Percentiles rank a stretch among this genome's conserved stretches.
Evolutionary conservation across 345 rosid species (phyloP).

Genomic region (Adansonia digitata): DNA sequence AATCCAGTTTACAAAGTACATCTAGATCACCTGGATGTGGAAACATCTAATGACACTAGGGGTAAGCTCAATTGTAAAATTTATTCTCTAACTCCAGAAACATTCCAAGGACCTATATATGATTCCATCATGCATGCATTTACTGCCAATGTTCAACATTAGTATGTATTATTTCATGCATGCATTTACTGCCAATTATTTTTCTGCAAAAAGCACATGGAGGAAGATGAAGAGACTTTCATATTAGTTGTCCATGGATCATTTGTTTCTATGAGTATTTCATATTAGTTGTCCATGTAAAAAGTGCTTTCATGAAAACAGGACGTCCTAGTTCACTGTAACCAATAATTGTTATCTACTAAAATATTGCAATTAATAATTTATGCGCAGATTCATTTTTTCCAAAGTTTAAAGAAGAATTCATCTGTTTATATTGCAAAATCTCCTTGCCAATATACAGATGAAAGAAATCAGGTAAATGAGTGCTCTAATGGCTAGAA

Average conservation of each 20-base stretch:
- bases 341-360: not conserved
- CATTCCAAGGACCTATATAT: not conserved
- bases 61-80: not conserved
- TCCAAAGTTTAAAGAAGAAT: not conserved
- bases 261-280: too few relatives aligned
- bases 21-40: not conserved
- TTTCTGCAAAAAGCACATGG: not conserved
- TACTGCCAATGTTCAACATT: too few relatives aligned
- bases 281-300: not conserved
- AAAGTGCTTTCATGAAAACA: not conserved
- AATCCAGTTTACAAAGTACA: not conserved
- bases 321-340: not conserved
- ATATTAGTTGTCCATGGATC: not conserved
- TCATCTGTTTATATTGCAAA: not conserved
- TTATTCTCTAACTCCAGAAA: not conserved
- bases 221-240: not conserved
- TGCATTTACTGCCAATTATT: not conserved
- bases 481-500: not conserved
- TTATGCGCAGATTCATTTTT: not conserved
- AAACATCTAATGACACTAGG: not conserved
- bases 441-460: not conserved
- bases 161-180: not conserved
- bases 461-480: too few relatives aligned
- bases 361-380: not conserved
- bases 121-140: not conserved